These are phyloP conservation scores for Botrytis porri DNA, from an alignment of 2,329 filamentous ascomycete genomes.

Conservation along the genomic window DNA sequence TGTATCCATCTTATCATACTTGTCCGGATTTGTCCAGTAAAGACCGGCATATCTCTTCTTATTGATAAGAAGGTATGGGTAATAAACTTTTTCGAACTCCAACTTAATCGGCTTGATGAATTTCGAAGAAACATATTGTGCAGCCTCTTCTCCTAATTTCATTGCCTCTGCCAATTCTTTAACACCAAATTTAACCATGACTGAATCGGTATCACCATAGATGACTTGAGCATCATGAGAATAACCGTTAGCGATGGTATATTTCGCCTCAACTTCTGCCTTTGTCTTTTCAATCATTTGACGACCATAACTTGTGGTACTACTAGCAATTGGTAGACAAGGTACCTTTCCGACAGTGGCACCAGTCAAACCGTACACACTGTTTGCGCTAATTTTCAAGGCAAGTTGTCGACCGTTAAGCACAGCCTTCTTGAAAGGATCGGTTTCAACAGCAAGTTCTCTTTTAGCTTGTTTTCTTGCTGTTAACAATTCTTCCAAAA, in stretches of 20 bases:
- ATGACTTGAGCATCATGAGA: constrained; percentile 93
- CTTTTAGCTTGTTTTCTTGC: constrained; percentile 94
- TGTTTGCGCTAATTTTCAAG: constrained; percentile 95
- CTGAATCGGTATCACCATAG: constrained; percentile 97
- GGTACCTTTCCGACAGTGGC: constrained; percentile 94
- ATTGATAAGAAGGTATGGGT: constrained; percentile 96
- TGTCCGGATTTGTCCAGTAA: constrained; percentile 92
- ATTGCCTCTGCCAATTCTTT: constrained; percentile 84
- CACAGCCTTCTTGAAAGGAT: constrained; percentile 97
- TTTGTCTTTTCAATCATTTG: constrained; percentile 99
- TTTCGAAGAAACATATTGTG: constrained; percentile 81
- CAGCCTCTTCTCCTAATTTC: constrained; percentile 92
- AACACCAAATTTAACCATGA: constrained; percentile 99
- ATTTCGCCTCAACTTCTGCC: constrained; percentile 85
- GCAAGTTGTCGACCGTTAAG: constrained; percentile 95
- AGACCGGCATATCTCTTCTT: constrained; percentile 99
- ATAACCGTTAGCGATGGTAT: constrained; percentile 92
- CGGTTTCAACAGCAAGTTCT: constrained; percentile 82
- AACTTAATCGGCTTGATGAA: constrained; percentile 97
- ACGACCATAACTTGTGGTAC: constrained; percentile 93
- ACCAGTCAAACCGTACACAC: constrained; percentile 94
- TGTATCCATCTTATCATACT: constrained; percentile 99
- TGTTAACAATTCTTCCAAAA: constrained; percentile 87
- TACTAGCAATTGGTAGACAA: constrained; percentile 91
- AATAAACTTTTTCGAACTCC: constrained; percentile 99